Base-by-base conservation (phyloP, 1,284 basidiomycete species). In the Boletus semigastroideus region DNA sequence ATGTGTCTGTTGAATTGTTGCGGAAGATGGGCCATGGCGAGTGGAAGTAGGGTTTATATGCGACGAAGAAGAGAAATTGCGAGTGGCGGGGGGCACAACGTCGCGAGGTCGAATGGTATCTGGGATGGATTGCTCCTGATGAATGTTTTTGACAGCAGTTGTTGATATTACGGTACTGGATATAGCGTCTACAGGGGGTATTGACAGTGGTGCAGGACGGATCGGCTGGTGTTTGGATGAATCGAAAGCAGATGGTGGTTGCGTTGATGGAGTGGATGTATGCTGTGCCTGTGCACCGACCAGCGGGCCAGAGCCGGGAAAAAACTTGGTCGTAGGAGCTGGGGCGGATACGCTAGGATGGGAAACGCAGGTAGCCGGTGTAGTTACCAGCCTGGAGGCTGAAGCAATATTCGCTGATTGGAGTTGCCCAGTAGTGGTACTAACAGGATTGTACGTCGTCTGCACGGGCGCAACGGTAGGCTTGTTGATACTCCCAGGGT, bases 21-120 rank as follows among this genome's bases (percentile, higher is more conserved):
- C 39, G 37, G 55, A 52, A 37, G 62, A 56, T 25, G 44, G 39
- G 22, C 47, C 52, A 17, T 60, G 56, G 13, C 67, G 66, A 51
- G 59, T 10, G 7, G 57, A 50, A 10, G 51, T 42, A 48, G 64
- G 55, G 49, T 68, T 54, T 60, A 52, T 30, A 47, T 70, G 56
- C 17, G 63, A 62, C 25, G 61, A 55, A 43, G 62, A 52, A 20
- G 54, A 44, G 47, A 42, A 36, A 19, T 63, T 56, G 46, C 68
- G 65, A 37, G 53, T 40, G 20, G 53, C 30, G 10, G 55, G 50
- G 16, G 63, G 44, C 13, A 33, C 33, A 5, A 39, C 42, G 45
- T 67, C 65, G 31, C 69, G 69, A 46, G 48, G 25, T 42, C 63
- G 60, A 9, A 47, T 50, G 25, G 63, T 47, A 42, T 71, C 65